phyloP scores from a whole-genome alignment of 2,329 filamentous ascomycete species.

The Colletotrichum chlorophyti region DNA sequence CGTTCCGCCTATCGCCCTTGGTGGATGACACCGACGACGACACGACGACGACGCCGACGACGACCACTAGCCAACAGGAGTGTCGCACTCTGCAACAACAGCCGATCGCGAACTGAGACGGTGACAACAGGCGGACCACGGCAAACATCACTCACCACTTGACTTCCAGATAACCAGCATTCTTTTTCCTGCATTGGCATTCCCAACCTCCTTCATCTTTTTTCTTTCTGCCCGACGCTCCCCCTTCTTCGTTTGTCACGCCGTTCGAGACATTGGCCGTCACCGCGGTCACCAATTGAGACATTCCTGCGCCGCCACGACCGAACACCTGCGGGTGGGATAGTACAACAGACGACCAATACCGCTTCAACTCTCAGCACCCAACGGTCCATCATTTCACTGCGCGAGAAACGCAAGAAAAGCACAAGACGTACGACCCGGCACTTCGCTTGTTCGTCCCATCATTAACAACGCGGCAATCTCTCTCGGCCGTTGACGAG shows the following conservation, averaged over 20 bases:
- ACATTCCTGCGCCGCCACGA: constrained; percentile 21
- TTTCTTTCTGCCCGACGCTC: background rate
- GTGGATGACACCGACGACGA: too few species aligned
- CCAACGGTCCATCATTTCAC: constrained; percentile 7
- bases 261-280: constrained; percentile 11
- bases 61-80: too few species aligned
- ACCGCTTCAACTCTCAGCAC: background rate
- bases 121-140: too few species aligned
- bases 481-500: background rate
- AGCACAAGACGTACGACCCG: too few species aligned
- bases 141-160: background rate
- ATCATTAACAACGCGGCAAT: background rate
- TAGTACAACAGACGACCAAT: too few species aligned
- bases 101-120: background rate
- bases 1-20: too few species aligned
- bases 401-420: too few species aligned
- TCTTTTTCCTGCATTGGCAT: background rate
- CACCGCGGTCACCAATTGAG: constrained; percentile 14
- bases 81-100: too few species aligned
- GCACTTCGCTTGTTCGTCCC: background rate
- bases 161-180: constrained; percentile 22
- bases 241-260: background rate
- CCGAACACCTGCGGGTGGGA: background rate
- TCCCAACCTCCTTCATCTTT: background rate
- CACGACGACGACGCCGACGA: too few species aligned